phyloP scores from a whole-genome alignment of 768 basidiomycete genomes.

The Ramaria sp. region DNA sequence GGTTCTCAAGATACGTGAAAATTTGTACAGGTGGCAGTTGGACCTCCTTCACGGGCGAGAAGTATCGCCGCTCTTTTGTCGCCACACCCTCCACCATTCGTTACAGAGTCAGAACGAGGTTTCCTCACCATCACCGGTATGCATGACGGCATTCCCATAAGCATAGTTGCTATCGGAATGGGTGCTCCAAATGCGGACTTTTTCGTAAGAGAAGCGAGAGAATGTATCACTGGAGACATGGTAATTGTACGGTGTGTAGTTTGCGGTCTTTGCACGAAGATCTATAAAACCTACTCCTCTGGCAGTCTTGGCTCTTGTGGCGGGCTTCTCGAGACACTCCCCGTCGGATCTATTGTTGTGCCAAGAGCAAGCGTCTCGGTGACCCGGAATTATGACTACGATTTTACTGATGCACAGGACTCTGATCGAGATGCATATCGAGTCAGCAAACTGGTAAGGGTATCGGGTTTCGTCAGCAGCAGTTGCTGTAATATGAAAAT shows the following conservation, averaged over 20 bases:
- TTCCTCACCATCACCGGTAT: constrained; percentile 65
- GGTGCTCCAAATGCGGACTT: constrained; percentile 77
- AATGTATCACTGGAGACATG: constrained; percentile 56
- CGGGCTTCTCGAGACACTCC: constrained; percentile 44
- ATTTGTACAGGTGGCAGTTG: constrained; percentile 55
- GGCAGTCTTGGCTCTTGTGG: constrained; percentile 75
- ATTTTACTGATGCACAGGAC: constrained; percentile 38
- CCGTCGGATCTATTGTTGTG: constrained; percentile 67
- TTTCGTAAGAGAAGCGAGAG: constrained; percentile 71
- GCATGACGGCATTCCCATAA: constrained; percentile 51
- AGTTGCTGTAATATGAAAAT: not conserved
- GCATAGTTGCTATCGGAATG: constrained; percentile 77
- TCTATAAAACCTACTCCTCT: not conserved
- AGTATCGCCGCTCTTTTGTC: constrained; percentile 52
- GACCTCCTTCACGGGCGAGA: constrained; percentile 56
- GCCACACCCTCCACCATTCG: constrained; percentile 24
- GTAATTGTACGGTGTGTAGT: constrained; percentile 34
- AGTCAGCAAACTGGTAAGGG: constrained; percentile 52
- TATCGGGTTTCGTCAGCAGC: constrained; percentile 1
- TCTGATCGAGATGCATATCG: constrained; percentile 43
- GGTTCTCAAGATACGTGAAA: not conserved
- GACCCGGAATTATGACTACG: constrained; percentile 66
- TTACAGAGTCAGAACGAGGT: constrained; percentile 59
- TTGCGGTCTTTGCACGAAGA: not conserved
- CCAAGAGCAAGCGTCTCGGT: constrained; percentile 60